phyloP scores from a whole-genome alignment of 2,329 filamentous ascomycete genomes.

The Paecilomyces formosus region DNA sequence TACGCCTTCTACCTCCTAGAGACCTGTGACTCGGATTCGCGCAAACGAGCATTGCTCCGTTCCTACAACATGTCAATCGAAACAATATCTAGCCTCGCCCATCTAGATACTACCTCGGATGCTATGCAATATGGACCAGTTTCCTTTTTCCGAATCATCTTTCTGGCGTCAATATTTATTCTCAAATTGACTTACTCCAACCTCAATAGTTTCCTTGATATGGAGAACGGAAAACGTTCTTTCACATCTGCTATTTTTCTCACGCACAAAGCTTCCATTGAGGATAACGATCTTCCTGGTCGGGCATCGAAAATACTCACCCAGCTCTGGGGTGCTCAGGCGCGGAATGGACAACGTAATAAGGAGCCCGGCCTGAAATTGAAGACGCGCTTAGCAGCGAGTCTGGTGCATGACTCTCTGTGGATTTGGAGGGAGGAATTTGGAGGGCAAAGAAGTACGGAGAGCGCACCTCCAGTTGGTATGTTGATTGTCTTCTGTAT shows the following conservation, averaged over 20 bases:
- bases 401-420: conserved; percentile 11
- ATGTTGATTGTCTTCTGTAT: too few relatives aligned
- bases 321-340: conserved; percentile 9
- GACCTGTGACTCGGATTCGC: too few relatives aligned
- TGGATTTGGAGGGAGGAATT: conserved; percentile 12
- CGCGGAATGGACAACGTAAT: neutral
- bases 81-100: too few relatives aligned
- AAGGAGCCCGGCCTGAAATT: conserved; percentile 9
- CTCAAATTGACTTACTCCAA: too few relatives aligned
- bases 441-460: conserved; percentile 4
- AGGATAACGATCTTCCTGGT: conserved; percentile 13
- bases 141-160: too few relatives aligned
- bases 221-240: conserved; percentile 8
- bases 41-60: too few relatives aligned
- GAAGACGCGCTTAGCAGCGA: conserved; percentile 7
- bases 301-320: conserved; percentile 11
- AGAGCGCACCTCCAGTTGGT: too few relatives aligned
- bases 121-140: too few relatives aligned
- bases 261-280: conserved; percentile 4
- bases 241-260: conserved; percentile 9
- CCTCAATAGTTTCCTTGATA: conserved; percentile 5
- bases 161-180: too few relatives aligned
- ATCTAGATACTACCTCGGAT: too few relatives aligned
- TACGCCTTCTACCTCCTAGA: too few relatives aligned
- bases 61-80: too few relatives aligned